Evolutionary conservation across 1,284 basidiomycete genomes (phyloP), one percentile per base, ranked within the genome.

Genomic region (Xerocomus minutiporus): DNA sequence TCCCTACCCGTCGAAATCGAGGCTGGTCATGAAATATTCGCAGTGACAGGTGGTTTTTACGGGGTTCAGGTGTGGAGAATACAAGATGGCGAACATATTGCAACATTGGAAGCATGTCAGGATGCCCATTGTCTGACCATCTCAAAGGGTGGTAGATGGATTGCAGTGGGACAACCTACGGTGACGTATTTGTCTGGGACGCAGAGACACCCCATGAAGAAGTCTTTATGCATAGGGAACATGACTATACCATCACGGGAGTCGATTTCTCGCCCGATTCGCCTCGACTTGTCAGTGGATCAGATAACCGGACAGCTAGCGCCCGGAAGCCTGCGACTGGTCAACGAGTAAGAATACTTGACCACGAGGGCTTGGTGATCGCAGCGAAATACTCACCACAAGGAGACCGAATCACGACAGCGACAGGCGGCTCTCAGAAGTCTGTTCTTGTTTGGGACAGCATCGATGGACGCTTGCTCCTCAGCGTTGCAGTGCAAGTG

Each of bases 191-290:
- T 2, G 35, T 17, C 7, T 34, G 32, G 32, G 32, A n/a, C 7
- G 35, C 38, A 17, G 3, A 20, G 17, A 23, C 17, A 20, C 8
- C 11, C 5, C 8, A 20, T 7, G 13, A 26, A 26, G 26, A 35
- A 15, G 34, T 15, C 13, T 25, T 25, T 6, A 6, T 17, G 8
- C 5, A 40, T 17, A 25, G 8, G 20, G 11, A 8, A 4, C 8
- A 20, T 13, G 15, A 5, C 26, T 26, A 26, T 26, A 26, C 26
- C 26, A 26, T 5, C 9, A 6, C 7, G 11, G 40, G 5, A 1
- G 49, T 59, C 15, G 59, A 59, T 43, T 59, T 59, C 35, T 61
- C 59, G 3, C 59, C 59, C 17, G 44, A 61, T 42, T 44, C 44
- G 15, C 28, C 48, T 8, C 45, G 42, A 12, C 52, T 59, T 34